These are phyloP conservation scores for Paecilomyces sp. DNA, from an alignment of 2,329 filamentous ascomycete species.

Conservation along the genomic window DNA sequence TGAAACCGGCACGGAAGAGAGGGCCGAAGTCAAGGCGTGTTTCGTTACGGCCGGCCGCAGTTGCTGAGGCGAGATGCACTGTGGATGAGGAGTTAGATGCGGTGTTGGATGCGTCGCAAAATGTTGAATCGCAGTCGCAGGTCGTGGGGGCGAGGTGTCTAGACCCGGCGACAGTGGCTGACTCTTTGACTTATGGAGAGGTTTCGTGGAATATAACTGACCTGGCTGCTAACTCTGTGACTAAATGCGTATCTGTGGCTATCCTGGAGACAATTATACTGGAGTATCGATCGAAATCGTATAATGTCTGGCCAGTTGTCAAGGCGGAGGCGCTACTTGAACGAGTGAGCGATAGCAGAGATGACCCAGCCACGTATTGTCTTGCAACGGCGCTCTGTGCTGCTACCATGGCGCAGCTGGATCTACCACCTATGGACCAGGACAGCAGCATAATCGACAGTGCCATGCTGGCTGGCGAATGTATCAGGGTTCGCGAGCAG, in stretches of 20 bases:
- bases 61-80: not conserved
- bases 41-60: not conserved
- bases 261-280: constrained; percentile 11
- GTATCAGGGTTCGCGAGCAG: constrained; percentile 14
- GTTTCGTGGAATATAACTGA: not conserved
- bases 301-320: constrained; percentile 23
- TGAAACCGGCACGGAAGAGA: constrained; percentile 18
- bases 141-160: not conserved
- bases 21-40: constrained; percentile 18
- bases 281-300: constrained; percentile 17
- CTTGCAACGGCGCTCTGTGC: constrained; percentile 20
- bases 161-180: not conserved
- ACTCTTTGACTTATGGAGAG: not conserved
- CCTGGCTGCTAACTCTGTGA: not conserved
- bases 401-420: constrained; percentile 23
- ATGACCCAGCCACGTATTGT: constrained; percentile 8
- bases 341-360: constrained; percentile 1
- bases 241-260: not conserved
- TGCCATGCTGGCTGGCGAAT: constrained; percentile 12
- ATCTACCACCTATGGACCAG: constrained; percentile 13
- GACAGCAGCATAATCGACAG: constrained; percentile 9
- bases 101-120: not conserved
- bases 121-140: not conserved
- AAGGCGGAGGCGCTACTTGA: constrained; percentile 12
- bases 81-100: not conserved